Evolutionary conservation across 257 asterid genomes (phyloP).

Genomic region (Solanum dulcamara): DNA sequence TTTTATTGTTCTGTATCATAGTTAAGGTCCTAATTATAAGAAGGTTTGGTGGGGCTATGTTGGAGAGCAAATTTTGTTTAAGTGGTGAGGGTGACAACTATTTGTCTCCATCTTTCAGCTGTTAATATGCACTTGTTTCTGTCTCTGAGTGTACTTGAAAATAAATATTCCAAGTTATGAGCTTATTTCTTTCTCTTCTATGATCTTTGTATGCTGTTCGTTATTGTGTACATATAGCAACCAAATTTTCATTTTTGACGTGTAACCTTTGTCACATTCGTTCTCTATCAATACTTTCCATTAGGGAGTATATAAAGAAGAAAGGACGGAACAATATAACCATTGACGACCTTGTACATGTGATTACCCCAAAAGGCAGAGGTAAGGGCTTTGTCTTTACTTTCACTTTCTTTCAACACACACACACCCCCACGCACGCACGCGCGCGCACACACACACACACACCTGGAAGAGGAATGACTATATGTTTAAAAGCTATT

Average conservation of each 20-base stretch:
- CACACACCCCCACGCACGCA: not conserved
- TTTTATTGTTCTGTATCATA: not conserved
- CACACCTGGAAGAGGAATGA: not conserved
- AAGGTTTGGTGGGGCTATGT: not conserved
- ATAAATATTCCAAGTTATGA: not conserved
- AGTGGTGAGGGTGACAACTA: not conserved
- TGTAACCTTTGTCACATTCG: not conserved
- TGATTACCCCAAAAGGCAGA: slow-evolving; percentile 73
- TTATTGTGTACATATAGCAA: not conserved
- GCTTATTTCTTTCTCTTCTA: not conserved
- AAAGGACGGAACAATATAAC: slow-evolving; percentile 64
- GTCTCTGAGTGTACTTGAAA: not conserved
- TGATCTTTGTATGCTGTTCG: not conserved
- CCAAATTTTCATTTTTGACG: not conserved
- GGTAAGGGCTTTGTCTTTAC: slow-evolving; percentile 18
- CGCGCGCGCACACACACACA: not conserved
- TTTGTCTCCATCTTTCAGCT: not conserved
- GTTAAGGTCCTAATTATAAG: not conserved
- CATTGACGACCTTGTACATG: slow-evolving; percentile 60
- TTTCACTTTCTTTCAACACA: not conserved
- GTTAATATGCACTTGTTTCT: not conserved
- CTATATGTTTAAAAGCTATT: not conserved
- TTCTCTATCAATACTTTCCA: slow-evolving; percentile 10
- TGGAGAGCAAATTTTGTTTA: not conserved
- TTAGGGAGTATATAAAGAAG: slow-evolving; percentile 56